These are phyloP conservation scores for Leccinellum albellum DNA, from an alignment of 768 basidiomycete species.

Conservation along the genomic window DNA sequence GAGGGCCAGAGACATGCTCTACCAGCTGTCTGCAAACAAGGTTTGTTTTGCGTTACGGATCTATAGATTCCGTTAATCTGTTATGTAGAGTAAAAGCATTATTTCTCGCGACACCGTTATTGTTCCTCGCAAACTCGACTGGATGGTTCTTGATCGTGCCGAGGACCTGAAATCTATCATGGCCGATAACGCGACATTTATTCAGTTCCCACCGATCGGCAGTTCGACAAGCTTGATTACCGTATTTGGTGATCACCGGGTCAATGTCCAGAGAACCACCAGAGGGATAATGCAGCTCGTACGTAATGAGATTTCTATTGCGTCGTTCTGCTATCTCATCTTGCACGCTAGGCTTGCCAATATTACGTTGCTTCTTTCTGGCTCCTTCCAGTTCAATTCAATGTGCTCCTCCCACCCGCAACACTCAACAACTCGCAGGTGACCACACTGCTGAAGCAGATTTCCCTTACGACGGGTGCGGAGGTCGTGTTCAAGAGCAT, in stretches of 20 bases:
- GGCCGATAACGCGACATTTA: conserved; percentile 95
- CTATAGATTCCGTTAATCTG: neutral
- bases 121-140: conserved; percentile 93
- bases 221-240: conserved; percentile 90
- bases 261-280: conserved; percentile 92
- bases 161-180: conserved; percentile 91
- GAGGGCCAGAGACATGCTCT: conserved; percentile 91
- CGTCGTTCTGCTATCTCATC: conserved; percentile 20
- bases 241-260: conserved; percentile 89
- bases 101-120: conserved; percentile 93
- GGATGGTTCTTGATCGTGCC: conserved; percentile 95
- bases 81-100: conserved; percentile 72
- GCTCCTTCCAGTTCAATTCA: conserved; percentile 92
- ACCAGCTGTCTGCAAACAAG: conserved; percentile 83
- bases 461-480: conserved; percentile 82
- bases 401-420: conserved; percentile 80
- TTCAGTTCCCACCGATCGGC: conserved; percentile 90
- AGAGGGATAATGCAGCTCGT: conserved; percentile 93
- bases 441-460: conserved; percentile 78
- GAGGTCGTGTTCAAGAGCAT: conserved; percentile 96
- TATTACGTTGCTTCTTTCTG: conserved; percentile 97
- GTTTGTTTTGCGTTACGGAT: conserved; percentile 34
- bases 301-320: conserved; percentile 32
- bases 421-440: conserved; percentile 81
- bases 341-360: conserved; percentile 69